Evolutionary conservation across 129 eudicot species (phyloP).

Genomic region (Heracleum sosnowskyi): DNA sequence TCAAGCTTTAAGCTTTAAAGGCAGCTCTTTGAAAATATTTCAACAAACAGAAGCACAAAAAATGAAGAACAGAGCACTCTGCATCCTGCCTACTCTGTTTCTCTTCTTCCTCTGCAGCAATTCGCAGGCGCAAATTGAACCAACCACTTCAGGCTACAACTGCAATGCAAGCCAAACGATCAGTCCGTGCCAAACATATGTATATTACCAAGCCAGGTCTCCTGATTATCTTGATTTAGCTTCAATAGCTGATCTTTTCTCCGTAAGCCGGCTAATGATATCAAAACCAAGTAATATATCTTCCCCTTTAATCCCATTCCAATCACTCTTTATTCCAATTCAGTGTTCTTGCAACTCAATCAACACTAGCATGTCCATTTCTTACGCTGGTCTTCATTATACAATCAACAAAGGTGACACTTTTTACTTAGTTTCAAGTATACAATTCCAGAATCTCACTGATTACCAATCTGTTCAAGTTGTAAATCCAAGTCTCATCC

Average conservation of each 20-base stretch:
- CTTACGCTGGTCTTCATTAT: slow-evolving; percentile 55
- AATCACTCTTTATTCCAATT: slow-evolving; percentile 71
- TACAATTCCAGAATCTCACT: slow-evolving; percentile 52
- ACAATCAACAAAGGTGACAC: slow-evolving; percentile 53
- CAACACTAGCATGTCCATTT: slow-evolving; percentile 35
- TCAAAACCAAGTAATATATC: slow-evolving; percentile 71
- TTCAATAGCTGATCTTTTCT: slow-evolving; percentile 65
- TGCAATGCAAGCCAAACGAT: slow-evolving; percentile 4
- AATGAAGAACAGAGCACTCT: slow-evolving; percentile 21
- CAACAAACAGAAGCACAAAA: slow-evolving; percentile 18
- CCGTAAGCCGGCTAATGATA: slow-evolving; percentile 61
- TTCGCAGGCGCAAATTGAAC: slow-evolving; percentile 1
- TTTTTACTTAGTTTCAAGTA: slow-evolving; percentile 43
- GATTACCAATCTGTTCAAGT: slow-evolving; percentile 62
- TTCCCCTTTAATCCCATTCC: slow-evolving; percentile 44
- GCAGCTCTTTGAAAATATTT: not conserved
- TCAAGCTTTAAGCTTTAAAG: not conserved
- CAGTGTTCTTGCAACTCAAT: slow-evolving; percentile 62
- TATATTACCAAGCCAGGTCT: slow-evolving; percentile 44
- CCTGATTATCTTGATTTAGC: slow-evolving; percentile 60
- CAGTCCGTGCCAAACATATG: slow-evolving; percentile 44
- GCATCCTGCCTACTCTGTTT: not conserved
- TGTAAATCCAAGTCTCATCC: slow-evolving; percentile 60
- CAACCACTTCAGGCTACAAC: slow-evolving; percentile 11
- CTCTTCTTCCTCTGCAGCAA: not conserved